A percentile compares a stretch with the other conserved stretches of the same genome.
Conservation (phyloP, 257 asterid species). For the Ilex asprella region DNA sequence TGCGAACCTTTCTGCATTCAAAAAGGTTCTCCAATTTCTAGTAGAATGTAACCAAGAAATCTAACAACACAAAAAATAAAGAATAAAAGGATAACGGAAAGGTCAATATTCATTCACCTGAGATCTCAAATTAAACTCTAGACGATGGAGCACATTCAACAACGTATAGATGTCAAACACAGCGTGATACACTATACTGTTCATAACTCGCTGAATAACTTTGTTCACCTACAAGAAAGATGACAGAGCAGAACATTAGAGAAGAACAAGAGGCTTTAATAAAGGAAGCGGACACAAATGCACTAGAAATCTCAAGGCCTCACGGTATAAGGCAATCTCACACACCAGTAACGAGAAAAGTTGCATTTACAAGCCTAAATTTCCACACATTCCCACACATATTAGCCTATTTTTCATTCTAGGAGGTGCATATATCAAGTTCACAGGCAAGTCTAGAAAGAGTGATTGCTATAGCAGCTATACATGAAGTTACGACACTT, state of each 20-base stretch:
- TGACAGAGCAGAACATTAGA: slow-evolving; percentile 1
- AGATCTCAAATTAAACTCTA: slow-evolving; percentile 37
- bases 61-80: neutral
- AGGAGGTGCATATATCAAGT: neutral
- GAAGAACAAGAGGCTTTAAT: neutral
- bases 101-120: slow-evolving; percentile 30
- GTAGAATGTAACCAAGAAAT: too few species aligned
- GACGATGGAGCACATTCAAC: slow-evolving; percentile 62
- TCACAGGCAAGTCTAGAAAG: neutral
- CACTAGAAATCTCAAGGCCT: too few species aligned
- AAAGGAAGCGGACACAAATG: too few species aligned
- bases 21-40: slow-evolving; percentile 2
- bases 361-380: neutral
- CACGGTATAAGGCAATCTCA: too few species aligned
- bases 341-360: neutral
- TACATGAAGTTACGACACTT: too few species aligned
- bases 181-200: slow-evolving; percentile 49
- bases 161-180: slow-evolving; percentile 68
- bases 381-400: neutral
- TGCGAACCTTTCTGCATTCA: slow-evolving; percentile 33
- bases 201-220: slow-evolving; percentile 43
- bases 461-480: too few species aligned
- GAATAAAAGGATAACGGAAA: neutral
- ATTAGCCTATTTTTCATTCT: neutral
- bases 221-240: slow-evolving; percentile 31